A percentile compares a stretch with the other conserved stretches of the same genome.
Evolutionary conservation across 2,329 filamentous ascomycete genomes (phyloP).

Genomic region (Ophiostoma sp.): DNA sequence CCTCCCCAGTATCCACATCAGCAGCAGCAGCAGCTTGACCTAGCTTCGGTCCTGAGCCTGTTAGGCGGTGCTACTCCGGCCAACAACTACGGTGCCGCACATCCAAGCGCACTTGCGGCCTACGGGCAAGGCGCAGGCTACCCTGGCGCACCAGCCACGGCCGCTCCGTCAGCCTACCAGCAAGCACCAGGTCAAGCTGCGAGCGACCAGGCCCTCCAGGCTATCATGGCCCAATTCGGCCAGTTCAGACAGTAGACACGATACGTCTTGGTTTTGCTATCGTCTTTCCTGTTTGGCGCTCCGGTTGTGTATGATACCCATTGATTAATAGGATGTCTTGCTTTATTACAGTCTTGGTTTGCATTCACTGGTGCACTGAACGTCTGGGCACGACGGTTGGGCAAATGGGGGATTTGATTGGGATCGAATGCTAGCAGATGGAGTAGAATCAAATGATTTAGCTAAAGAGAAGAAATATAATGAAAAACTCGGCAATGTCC

Average conservation of each 20-base stretch:
- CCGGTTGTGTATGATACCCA: not conserved
- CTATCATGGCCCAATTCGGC: constrained; percentile 68
- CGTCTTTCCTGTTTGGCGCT: not conserved
- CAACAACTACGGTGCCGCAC: constrained; percentile 16
- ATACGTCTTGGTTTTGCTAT: not conserved
- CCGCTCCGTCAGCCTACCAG: not conserved
- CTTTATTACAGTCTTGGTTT: not conserved
- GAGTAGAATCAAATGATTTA: not conserved
- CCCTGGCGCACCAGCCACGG: not conserved
- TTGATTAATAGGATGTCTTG: not conserved
- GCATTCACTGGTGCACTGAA: not conserved
- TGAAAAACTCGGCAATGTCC: not conserved
- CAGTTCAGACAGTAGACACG: constrained; percentile 51
- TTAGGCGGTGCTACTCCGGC: constrained; percentile 30
- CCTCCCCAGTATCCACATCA: not conserved
- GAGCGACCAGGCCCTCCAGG: constrained; percentile 54
- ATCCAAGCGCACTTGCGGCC: not conserved
- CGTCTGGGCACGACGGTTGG: too few relatives aligned
- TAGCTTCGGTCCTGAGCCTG: constrained; percentile 44
- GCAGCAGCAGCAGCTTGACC: constrained; percentile 32
- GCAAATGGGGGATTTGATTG: not conserved
- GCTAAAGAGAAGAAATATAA: not conserved
- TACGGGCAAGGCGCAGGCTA: not conserved
- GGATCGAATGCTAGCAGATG: not conserved
- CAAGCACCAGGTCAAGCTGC: constrained; percentile 27